Percentiles rank a stretch among this genome's conserved stretches.
phyloP scores from a whole-genome alignment of 305 asterid species.

The Lippia alba region DNA sequence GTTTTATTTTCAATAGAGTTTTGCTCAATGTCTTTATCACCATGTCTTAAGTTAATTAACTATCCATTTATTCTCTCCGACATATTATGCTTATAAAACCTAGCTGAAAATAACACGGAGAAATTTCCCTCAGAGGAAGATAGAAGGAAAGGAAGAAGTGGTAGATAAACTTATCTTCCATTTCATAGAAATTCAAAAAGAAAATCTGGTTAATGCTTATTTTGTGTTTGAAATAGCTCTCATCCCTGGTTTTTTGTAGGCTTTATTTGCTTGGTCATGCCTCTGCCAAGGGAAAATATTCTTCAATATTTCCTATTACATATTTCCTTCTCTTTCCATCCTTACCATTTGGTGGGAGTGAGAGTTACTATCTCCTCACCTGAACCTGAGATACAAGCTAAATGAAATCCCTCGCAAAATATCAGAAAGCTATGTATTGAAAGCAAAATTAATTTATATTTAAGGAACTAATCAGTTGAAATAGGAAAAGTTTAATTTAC shows the following conservation, averaged over 20 bases:
- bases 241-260: neutral
- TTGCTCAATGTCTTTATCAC: conserved; percentile 8
- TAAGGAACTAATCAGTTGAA: conserved; percentile 9
- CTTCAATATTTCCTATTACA: neutral
- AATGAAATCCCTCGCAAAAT: neutral
- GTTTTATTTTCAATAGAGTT: conserved; percentile 6
- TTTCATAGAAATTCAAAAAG: neutral
- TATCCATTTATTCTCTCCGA: neutral
- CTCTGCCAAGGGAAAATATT: neutral
- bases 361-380: neutral
- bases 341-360: neutral
- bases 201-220: neutral
- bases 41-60: neutral
- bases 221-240: neutral
- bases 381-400: neutral
- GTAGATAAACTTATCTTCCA: neutral
- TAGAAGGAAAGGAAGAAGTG: neutral
- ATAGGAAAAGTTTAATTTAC: neutral
- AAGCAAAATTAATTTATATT: conserved; percentile 9
- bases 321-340: neutral
- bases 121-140: neutral
- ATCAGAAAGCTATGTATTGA: neutral
- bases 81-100: neutral
- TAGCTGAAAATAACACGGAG: neutral
- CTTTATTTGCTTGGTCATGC: neutral